These are phyloP conservation scores for Mariannaea sp. DNA, from an alignment of 2,329 filamentous ascomycete genomes.

Conservation along the genomic window DNA sequence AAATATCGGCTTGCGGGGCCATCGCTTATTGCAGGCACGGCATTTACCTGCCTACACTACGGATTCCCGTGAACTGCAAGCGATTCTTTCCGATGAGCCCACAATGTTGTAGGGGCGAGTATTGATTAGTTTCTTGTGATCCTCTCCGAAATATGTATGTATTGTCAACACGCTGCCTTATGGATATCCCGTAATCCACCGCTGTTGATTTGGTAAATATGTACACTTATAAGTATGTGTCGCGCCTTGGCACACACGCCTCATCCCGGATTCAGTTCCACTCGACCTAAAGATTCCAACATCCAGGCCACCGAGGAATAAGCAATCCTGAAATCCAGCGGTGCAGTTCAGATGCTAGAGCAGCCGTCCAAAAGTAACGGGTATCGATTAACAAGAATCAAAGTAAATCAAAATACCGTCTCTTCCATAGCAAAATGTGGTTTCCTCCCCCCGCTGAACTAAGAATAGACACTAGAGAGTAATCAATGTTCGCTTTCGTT, in stretches of 20 bases:
- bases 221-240: no score
- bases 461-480: constrained; percentile 5
- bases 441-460: constrained; percentile 8
- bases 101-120: no score
- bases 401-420: constrained; percentile 8
- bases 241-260: no score
- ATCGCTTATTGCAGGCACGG: not conserved
- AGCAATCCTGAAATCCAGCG: constrained; percentile 11
- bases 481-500: not conserved
- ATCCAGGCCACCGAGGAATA: constrained; percentile 1
- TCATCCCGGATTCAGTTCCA: no score
- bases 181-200: no score
- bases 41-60: not conserved
- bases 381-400: constrained; percentile 10
- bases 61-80: no score
- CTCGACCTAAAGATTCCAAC: not conserved
- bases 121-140: no score
- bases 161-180: no score
- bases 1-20: no score
- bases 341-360: constrained; percentile 13
- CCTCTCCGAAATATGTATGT: no score
- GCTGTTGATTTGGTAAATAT: no score
- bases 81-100: no score
- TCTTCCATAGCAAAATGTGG: constrained; percentile 1
- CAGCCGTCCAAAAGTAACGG: not conserved